phyloP scores from a whole-genome alignment of 805 yeast genomes.

The Yarrowia divulgata region DNA sequence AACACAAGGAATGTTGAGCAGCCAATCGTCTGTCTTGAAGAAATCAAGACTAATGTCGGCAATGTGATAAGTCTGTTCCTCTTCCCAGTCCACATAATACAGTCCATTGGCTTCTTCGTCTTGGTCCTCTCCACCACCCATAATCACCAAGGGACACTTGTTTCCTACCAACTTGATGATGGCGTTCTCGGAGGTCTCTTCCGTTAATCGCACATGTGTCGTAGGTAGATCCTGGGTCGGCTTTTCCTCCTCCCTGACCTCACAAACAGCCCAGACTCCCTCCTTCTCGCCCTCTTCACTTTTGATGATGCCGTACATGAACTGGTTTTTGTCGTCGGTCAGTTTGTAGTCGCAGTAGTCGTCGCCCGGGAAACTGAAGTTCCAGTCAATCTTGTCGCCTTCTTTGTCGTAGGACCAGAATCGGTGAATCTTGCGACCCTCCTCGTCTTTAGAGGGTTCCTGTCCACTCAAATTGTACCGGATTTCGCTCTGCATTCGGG shows the following conservation, averaged over 20 bases:
- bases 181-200: neutral
- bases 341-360: constrained; percentile 26
- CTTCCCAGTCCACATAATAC: constrained; percentile 1
- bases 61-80: neutral
- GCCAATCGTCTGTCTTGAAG: constrained; percentile 11
- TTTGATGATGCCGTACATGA: constrained; percentile 8
- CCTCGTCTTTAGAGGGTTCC: neutral
- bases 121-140: neutral
- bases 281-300: constrained; percentile 1
- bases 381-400: constrained; percentile 9
- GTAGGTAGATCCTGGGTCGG: neutral
- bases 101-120: constrained; percentile 6
- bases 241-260: neutral
- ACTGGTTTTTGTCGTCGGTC: constrained; percentile 12
- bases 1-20: constrained; percentile 11
- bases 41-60: constrained; percentile 11
- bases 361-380: neutral
- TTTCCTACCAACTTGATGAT: constrained; percentile 9
- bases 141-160: constrained; percentile 9
- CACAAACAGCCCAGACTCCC: neutral
- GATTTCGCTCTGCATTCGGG: constrained; percentile 26
- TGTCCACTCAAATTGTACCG: constrained; percentile 9
- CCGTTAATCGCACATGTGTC: neutral
- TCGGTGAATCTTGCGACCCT: neutral
- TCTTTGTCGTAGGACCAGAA: constrained; percentile 14